Conservation (phyloP, 495 filamentous ascomycete genomes). For the Xylaria venustula region DNA sequence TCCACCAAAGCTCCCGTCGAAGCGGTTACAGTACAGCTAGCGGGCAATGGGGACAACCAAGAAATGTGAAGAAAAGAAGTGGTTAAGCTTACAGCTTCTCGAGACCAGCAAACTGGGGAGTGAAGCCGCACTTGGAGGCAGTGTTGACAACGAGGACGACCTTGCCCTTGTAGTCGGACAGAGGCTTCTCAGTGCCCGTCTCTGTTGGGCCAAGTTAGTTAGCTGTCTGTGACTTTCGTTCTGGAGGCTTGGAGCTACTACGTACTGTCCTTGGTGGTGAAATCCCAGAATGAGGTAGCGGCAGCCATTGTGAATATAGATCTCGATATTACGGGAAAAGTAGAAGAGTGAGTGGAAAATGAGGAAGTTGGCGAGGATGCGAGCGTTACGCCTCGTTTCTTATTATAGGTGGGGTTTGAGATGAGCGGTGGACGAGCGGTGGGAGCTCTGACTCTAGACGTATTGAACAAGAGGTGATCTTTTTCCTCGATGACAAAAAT, state of each 20-base stretch:
- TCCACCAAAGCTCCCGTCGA: not conserved
- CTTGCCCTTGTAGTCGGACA: conserved; percentile 75
- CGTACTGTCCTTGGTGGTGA: conserved; percentile 80
- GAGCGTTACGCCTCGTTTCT: not conserved
- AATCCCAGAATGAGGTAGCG: conserved; percentile 87
- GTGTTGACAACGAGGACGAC: conserved; percentile 97
- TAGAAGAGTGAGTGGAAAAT: not conserved
- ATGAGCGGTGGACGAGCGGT: conserved; percentile 13
- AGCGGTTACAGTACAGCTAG: not conserved
- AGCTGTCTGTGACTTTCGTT: not conserved
- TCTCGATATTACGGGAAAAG: not conserved
- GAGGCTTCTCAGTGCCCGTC: conserved; percentile 67
- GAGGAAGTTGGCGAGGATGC: conserved; percentile 20
- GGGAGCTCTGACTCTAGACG: conserved; percentile 9
- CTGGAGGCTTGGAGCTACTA: conserved; percentile 24
- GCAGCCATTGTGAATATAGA: conserved; percentile 68
- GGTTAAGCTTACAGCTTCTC: conserved; percentile 59
- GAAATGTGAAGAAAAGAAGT: not conserved
- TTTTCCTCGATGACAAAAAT: conserved; percentile 14
- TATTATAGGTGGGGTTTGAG: conserved; percentile 18
- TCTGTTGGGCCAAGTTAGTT: conserved; percentile 48
- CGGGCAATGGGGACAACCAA: not conserved
- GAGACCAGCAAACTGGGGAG: conserved; percentile 89
- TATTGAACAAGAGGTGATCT: conserved; percentile 14
- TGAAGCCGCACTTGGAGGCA: conserved; percentile 99